Conservation (phyloP, 768 basidiomycete genomes). For the Serendipita indica region DNA sequence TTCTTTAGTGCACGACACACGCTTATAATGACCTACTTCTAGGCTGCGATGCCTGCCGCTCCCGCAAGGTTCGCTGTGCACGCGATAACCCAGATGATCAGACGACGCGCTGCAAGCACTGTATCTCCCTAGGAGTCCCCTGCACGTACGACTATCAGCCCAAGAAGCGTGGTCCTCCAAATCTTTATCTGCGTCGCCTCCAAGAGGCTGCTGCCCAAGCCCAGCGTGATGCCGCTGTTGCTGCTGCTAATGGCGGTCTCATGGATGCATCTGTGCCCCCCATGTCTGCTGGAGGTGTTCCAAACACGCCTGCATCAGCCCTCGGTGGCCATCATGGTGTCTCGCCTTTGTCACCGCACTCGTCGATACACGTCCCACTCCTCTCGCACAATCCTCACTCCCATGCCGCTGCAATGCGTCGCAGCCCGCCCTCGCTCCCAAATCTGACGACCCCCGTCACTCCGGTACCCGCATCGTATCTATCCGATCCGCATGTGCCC, state of each 20-base stretch:
- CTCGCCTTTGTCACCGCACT: neutral
- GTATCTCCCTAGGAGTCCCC: slow-evolving; percentile 60
- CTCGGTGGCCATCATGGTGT: neutral
- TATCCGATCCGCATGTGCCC: slow-evolving; percentile 4
- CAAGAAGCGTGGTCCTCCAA: slow-evolving; percentile 86
- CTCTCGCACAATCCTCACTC: neutral
- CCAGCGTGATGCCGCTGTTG: neutral
- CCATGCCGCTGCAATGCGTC: neutral
- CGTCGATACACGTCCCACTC: neutral
- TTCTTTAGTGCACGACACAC: neutral
- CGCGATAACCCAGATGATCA: slow-evolving; percentile 64
- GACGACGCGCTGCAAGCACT: slow-evolving; percentile 76
- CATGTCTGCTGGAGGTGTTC: neutral
- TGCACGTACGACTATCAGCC: slow-evolving; percentile 91
- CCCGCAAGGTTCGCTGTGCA: slow-evolving; percentile 74
- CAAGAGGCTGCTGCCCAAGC: slow-evolving; percentile 7
- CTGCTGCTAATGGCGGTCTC: neutral
- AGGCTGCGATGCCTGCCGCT: slow-evolving; percentile 80
- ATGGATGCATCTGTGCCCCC: neutral
- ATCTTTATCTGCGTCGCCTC: slow-evolving; percentile 39
- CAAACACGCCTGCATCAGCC: neutral
- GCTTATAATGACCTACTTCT: slow-evolving; percentile 3
- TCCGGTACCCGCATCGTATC: neutral
- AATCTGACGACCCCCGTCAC: slow-evolving; percentile 8
- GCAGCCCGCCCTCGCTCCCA: neutral